Conservation (phyloP, 2,329 filamentous ascomycete species). For the Coniochaeta prunicola region DNA sequence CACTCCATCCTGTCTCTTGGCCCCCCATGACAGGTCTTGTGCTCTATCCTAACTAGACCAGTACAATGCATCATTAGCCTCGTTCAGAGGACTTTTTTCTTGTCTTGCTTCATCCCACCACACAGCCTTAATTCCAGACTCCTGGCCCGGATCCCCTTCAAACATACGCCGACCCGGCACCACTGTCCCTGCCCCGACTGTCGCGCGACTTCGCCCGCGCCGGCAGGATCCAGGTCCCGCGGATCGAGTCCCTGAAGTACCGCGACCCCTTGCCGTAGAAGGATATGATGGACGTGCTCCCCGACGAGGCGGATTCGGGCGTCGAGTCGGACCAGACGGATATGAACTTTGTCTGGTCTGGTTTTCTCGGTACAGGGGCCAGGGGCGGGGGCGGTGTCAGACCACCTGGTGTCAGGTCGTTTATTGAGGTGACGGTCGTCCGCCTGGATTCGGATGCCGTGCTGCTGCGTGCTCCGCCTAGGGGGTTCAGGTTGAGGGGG, state of each 20-base stretch:
- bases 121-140: too few species aligned
- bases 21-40: too few species aligned
- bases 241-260: neutral
- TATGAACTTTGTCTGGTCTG: neutral
- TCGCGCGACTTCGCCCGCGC: neutral
- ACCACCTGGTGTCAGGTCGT: too few species aligned
- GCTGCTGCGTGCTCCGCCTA: constrained; percentile 8
- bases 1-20: too few species aligned
- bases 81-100: too few species aligned
- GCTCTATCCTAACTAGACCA: too few species aligned
- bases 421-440: neutral
- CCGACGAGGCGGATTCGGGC: neutral
- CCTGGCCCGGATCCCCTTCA: too few species aligned
- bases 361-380: neutral
- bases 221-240: neutral
- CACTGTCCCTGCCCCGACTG: neutral
- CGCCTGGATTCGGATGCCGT: neutral
- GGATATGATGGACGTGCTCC: neutral
- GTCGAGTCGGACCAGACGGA: neutral
- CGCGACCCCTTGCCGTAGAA: neutral
- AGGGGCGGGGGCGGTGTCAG: neutral
- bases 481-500: constrained; percentile 15
- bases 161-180: neutral
- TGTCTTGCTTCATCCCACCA: too few species aligned
- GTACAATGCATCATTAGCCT: too few species aligned